Percentiles rank a stretch among this genome's conserved stretches.
Conservation (phyloP, 139 green algal species). For the Micractinium sp. region DNA sequence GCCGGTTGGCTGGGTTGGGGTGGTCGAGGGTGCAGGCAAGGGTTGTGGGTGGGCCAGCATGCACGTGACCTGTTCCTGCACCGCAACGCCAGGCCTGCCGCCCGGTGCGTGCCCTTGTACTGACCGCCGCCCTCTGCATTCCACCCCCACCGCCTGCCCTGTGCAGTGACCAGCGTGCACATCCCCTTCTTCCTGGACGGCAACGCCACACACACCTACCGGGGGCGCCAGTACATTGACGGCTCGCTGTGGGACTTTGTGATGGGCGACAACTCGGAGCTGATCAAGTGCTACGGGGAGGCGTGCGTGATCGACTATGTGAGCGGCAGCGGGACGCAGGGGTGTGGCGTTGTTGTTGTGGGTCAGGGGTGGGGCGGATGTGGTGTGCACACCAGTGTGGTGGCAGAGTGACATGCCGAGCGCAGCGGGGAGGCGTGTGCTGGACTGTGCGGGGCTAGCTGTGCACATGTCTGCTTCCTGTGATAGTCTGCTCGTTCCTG, state of each 20-base stretch:
- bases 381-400: no score
- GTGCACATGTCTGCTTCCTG: no score
- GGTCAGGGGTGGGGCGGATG: no score
- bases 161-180: conserved; percentile 51
- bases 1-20: not conserved
- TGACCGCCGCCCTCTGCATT: not conserved
- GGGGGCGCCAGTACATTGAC: conserved; percentile 57
- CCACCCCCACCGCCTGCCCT: no score
- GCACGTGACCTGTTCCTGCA: not conserved
- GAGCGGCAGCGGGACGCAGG: not conserved
- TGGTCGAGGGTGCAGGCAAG: not conserved
- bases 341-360: not conserved
- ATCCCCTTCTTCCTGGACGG: conserved; percentile 80
- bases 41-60: not conserved
- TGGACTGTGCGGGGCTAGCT: no score
- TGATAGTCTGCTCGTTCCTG: no score
- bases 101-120: not conserved
- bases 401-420: no score
- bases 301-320: conserved; percentile 61
- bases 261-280: conserved; percentile 39
- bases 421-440: no score
- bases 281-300: conserved; percentile 45
- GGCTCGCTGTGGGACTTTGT: conserved; percentile 67
- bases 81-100: no score
- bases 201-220: conserved; percentile 43